Evolutionary conservation across 1,284 basidiomycete species (phyloP).

Genomic region (Ustilago sp.): DNA sequence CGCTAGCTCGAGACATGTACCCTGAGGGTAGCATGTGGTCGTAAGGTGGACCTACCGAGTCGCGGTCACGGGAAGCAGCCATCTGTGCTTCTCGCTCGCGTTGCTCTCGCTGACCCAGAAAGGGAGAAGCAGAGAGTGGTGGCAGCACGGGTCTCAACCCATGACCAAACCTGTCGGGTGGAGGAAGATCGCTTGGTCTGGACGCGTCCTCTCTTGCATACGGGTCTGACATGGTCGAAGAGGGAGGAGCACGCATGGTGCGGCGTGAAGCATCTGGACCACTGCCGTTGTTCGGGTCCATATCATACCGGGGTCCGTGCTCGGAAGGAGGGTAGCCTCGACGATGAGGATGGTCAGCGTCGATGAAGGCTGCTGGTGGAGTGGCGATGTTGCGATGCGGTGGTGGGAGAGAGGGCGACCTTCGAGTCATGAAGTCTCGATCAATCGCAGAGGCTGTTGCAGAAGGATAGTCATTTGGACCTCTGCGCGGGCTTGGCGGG

Average conservation of each 20-base stretch:
- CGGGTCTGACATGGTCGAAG: neutral
- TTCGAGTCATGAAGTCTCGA: slow-evolving; percentile 9
- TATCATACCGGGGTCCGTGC: slow-evolving; percentile 4
- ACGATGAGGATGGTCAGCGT: slow-evolving; percentile 5
- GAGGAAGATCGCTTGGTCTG: slow-evolving; percentile 11
- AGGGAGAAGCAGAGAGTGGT: slow-evolving; percentile 17
- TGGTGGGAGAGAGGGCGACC: slow-evolving; percentile 8
- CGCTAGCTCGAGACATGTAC: slow-evolving; percentile 2
- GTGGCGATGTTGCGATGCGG: slow-evolving; percentile 9
- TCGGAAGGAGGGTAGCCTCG: slow-evolving; percentile 8
- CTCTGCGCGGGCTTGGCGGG: slow-evolving; percentile 20
- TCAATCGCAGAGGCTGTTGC: neutral
- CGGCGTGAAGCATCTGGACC: neutral
- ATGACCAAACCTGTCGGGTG: neutral
- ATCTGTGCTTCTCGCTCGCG: slow-evolving; percentile 1
- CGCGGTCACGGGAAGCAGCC: slow-evolving; percentile 11
- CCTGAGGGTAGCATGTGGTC: neutral
- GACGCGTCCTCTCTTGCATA: slow-evolving; percentile 6
- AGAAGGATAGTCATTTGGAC: slow-evolving; percentile 9
- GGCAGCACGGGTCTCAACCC: slow-evolving; percentile 20
- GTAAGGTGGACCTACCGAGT: neutral
- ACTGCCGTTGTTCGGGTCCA: neutral
- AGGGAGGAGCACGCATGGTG: neutral
- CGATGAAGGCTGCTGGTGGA: slow-evolving; percentile 19
- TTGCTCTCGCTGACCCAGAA: neutral